Evolutionary conservation across 2,329 filamentous ascomycete species (phyloP), one percentile per base, ranked within the genome.

Genomic region (Epichloe coenophiala): DNA sequence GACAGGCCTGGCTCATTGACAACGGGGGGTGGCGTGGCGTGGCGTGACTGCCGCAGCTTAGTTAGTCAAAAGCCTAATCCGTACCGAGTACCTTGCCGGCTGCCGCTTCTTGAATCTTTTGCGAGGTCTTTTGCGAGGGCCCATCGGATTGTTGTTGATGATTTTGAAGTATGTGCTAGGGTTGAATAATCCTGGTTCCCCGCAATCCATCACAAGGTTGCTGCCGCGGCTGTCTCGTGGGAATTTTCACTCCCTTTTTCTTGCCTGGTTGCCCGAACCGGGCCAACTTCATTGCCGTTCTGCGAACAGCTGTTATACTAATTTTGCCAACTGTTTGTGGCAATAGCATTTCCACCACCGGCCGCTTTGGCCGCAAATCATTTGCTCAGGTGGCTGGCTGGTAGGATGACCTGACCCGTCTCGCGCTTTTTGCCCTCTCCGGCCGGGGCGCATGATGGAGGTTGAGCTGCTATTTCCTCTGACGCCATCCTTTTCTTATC

Each of bases 401-500:
- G n/a, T 11, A 9, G 27, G 15, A 35, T 47, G 21, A 40, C 36
- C 36, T 21, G 19, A 17, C n/a, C 21, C 23, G 27, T 41, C n/a
- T 23, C 46, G 37, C 11, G 13, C 17, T n/a, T 41, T n/a, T 21
- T 48, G 27, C 27, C n/a, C 37, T 15, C 27, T 17, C 39, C 38
- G 40, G 27, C 27, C 27, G 45, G 45, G n/a, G n/a, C 41, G 6
- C 11, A 47, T 27, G 13, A 45, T 47, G 21, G 33, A 36, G 19
- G 35, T 40, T 21, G 40, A 36, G n/a, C 27, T 48, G 35, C 33
- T 11, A n/a, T 38, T 27, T 45, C 45, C 17, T 39, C 35, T 36
- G 42, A 45, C 23, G 47, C 50, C 36, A 19, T 42, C 50, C 37
- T 11, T 33, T 33, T 45, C 17, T 37, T 31, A 49, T 48, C 50